Percentiles rank a stretch among this genome's conserved stretches.
phyloP scores from a whole-genome alignment of 768 basidiomycete genomes.

The Pilatotrama ljubarskyi region DNA sequence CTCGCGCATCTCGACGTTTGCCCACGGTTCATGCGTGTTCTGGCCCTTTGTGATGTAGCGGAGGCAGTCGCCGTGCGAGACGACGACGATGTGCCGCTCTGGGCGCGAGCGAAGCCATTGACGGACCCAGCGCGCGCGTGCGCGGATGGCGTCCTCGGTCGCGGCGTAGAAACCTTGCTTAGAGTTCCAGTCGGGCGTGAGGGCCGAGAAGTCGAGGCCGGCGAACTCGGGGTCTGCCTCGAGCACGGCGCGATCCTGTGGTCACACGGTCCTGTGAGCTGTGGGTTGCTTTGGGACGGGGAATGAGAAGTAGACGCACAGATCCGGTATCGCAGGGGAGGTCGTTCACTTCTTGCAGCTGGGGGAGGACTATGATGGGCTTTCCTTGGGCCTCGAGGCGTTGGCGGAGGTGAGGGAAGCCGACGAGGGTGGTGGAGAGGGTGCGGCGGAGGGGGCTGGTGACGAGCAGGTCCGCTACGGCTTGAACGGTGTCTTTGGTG shows the following conservation, averaged over 20 bases:
- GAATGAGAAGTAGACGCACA: conserved; percentile 18
- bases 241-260: conserved; percentile 27
- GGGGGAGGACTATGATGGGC: conserved; percentile 27
- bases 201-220: conserved; percentile 29
- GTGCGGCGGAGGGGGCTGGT: conserved; percentile 29
- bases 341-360: conserved; percentile 33
- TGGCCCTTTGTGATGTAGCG: conserved; percentile 28
- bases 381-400: conserved; percentile 28
- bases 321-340: conserved; percentile 32
- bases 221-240: conserved; percentile 31
- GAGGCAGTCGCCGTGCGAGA: conserved; percentile 30
- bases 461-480: conserved; percentile 29
- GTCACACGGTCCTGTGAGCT: not conserved
- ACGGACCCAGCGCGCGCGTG: conserved; percentile 31
- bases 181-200: conserved; percentile 31
- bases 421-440: conserved; percentile 29
- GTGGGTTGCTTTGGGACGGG: not conserved
- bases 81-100: conserved; percentile 30
- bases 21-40: conserved; percentile 28
- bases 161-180: conserved; percentile 30
- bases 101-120: conserved; percentile 30
- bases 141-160: conserved; percentile 20
- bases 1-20: conserved; percentile 31
- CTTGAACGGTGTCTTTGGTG: conserved; percentile 28
- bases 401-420: conserved; percentile 25